These are phyloP conservation scores for Tolypocladium album DNA, from an alignment of 2,329 filamentous ascomycete species.

Conservation along the genomic window DNA sequence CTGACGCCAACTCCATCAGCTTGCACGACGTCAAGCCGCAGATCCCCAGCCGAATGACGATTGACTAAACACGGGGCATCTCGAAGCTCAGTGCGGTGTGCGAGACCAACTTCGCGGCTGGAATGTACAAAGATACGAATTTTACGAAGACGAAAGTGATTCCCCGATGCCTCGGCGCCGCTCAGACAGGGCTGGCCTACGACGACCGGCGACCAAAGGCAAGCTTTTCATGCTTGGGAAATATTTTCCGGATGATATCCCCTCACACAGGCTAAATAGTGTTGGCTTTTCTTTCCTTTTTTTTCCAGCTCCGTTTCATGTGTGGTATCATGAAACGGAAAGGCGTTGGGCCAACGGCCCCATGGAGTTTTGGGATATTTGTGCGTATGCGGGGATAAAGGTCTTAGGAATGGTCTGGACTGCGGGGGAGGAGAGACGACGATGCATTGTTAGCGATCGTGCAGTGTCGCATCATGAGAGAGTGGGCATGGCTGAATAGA, in stretches of 20 bases:
- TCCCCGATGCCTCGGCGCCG: slow-evolving; percentile 2
- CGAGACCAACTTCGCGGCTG: background rate
- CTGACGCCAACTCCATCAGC: slow-evolving; percentile 44
- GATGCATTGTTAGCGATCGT: background rate
- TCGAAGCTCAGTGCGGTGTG: background rate
- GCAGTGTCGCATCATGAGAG: background rate
- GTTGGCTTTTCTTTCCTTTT: background rate
- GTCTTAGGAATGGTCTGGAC: background rate
- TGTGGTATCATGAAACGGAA: background rate
- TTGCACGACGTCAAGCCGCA: slow-evolving; percentile 46
- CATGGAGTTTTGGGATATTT: slow-evolving; percentile 7
- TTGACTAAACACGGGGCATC: slow-evolving; percentile 32
- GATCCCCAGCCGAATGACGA: slow-evolving; percentile 48
- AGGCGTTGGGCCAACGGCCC: background rate
- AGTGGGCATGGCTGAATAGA: background rate
- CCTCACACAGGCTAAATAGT: background rate
- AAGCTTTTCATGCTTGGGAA: background rate
- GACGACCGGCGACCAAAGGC: slow-evolving; percentile 4
- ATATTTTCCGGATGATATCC: background rate
- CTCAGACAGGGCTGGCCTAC: slow-evolving; percentile 4
- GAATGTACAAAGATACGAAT: slow-evolving; percentile 25
- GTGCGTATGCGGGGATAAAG: background rate
- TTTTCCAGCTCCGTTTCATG: background rate
- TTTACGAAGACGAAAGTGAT: slow-evolving; percentile 10
- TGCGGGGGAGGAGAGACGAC: no score